Base-by-base conservation (phyloP, 225 moss, liverwort and hornwort species). In the Rhytidiadelphus loreus region DNA sequence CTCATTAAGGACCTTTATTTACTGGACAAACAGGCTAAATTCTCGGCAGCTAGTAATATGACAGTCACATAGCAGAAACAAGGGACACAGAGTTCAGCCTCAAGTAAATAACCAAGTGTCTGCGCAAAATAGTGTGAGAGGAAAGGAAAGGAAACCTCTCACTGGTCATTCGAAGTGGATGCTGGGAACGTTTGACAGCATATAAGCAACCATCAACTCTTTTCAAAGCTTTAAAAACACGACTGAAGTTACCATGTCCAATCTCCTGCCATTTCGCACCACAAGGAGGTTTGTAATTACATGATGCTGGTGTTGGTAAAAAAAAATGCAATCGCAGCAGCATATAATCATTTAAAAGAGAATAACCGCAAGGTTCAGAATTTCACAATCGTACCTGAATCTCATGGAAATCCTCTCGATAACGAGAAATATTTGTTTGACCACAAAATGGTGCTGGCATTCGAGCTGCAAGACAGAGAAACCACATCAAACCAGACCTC, bases 201-300 rank as follows among this genome's bases (percentile, higher is more conserved):
- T 99, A 99, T 41, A 91, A 84, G 90, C 96, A 97, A 87, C 99
- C 99, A 89, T 99, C 99, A 70, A 96, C 91, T 83, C 99, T 95
- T 86, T 95, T 96, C 66, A 95, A 86, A 53, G 93, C 93, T 91
- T 97, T 99, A 88, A 90, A 97, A 3, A 99, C 99, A 64, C 96
- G 95, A 91, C 97, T 99, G 62, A 99, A 99, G 89, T 96, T 94
- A 32, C 99, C 99, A 81, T 95, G 95, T 62, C 99, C 99, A 79
- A 97, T 94, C 88, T 99, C 99, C 97, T 98, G 95, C 89, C 71
- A 91, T 86, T 87, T 82, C 46, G 78, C 87, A 87, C 56, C 65
- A 60, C 55, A 77, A 86, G 59, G 37, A 86, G 81, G 75, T 66
- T 18, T 93, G 64, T 50, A 87, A 77, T 55, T 80, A 61, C 55